Evolutionary conservation across 306 rosid genomes (phyloP), one percentile per base, ranked within the genome.

Genomic region (Cucurbita argyrosperma): DNA sequence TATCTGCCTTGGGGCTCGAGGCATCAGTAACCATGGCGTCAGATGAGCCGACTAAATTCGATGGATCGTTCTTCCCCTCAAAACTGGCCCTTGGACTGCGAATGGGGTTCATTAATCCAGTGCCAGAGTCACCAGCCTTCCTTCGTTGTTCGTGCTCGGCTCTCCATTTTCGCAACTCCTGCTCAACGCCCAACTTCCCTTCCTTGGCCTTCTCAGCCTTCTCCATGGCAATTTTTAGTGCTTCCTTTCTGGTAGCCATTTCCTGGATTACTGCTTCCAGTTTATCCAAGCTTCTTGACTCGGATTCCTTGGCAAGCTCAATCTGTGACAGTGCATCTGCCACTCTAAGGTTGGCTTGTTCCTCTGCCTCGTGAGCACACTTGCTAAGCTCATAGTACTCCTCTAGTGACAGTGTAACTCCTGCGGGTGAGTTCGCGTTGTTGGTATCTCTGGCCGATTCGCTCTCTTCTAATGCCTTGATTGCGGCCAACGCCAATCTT

Each of bases 131-230:
- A 53, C 85, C 81, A 57, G 86, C 86, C 84, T 89, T 95, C 76
- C 96, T 83, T 46, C 84, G 80, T 76, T 87, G 96, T 86, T 89
- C 97, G 19, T 83, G 84, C 67, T 95, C 99, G 39, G 99, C 87
- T 83, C 99, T 87, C 99, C 99, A 95, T 79, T 76, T 91, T 80
- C 99, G 86, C 70, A 95, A 67, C 85, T 95, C 96, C 76, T 95
- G 99, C 79, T 95, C 99, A 55, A 84, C 96, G 18, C 90, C 97
- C 84, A 95, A 81, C 80, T 95, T 95, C 72, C 97, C 99, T 85
- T 91, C 97, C 85, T 89, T 89, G 76, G 99, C 97, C 80, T 84
- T 91, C 88, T 95, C 99, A 58, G 97, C 99, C 68, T 79, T 95
- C 43, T 87, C 92, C 97, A 91, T 83, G 37, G 99, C 99, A 8